These are phyloP conservation scores for Pleurotus cornucopiae DNA, from an alignment of 768 basidiomycete species.

Conservation along the genomic window DNA sequence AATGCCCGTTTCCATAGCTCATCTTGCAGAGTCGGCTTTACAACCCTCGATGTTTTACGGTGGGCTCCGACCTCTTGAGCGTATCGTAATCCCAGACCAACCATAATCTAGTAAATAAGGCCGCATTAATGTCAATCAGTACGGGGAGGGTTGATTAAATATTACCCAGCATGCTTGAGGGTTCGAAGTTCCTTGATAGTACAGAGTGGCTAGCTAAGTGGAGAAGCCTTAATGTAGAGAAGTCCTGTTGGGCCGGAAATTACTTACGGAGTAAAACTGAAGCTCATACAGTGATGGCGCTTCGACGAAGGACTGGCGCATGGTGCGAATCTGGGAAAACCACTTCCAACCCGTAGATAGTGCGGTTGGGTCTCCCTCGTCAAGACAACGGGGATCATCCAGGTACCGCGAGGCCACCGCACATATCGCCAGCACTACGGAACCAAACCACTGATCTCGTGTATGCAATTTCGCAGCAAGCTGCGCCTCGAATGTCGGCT, in stretches of 20 bases:
- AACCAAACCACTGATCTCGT: slow-evolving; percentile 47
- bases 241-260: background rate
- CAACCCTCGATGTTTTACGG: slow-evolving; percentile 27
- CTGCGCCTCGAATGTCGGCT: slow-evolving; percentile 57
- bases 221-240: slow-evolving; percentile 7
- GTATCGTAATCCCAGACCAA: slow-evolving; percentile 52
- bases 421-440: slow-evolving; percentile 64
- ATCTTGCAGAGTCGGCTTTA: slow-evolving; percentile 36
- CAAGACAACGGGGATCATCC: slow-evolving; percentile 51
- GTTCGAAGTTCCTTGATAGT: slow-evolving; percentile 52
- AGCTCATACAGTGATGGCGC: slow-evolving; percentile 72
- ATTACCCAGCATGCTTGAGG: slow-evolving; percentile 64
- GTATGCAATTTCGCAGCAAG: slow-evolving; percentile 46
- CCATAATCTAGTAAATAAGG: slow-evolving; percentile 37
- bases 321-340: slow-evolving; percentile 65
- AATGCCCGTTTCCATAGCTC: slow-evolving; percentile 61
- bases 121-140: no score
- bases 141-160: slow-evolving; percentile 17
- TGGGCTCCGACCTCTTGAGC: slow-evolving; percentile 61
- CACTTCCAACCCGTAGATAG: slow-evolving; percentile 63
- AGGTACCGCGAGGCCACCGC: slow-evolving; percentile 60
- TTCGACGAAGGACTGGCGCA: slow-evolving; percentile 56
- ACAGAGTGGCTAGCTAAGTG: slow-evolving; percentile 46
- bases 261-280: slow-evolving; percentile 57
- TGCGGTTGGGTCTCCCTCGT: slow-evolving; percentile 30